Evolutionary conservation across 164 flowering plant species (phyloP), one percentile per base, ranked within the genome.

Genomic region (Paratinospora sagittata): DNA sequence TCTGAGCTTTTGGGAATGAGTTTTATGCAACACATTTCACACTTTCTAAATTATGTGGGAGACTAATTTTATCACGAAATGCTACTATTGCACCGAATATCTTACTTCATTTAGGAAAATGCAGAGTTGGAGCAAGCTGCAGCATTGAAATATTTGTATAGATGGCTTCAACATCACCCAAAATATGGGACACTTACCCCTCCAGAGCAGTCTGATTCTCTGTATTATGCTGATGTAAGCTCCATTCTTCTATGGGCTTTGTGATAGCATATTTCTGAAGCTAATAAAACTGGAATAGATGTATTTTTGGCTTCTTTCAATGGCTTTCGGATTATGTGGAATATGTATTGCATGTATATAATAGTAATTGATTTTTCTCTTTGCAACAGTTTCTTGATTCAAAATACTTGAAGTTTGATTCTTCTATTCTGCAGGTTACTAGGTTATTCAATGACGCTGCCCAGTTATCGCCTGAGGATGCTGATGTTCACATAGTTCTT

Each of bases 41-140:
- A 19, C 13, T 23, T 37, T 52, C 21, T 17, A 39, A 71, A 24
- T 45, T 17, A 37, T 23, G 62, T 47, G 63, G 63, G 36, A 71
- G 70, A n/a, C 4, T 67, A 8, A 19, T 41, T 41, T 47, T 21
- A 47, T 33, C 30, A 27, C 27, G 34, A 63, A 43, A 43, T 43
- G 47, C 14, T n/a, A 23, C 24, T 19, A 6, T 55, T 5, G 61
- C 61, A 55, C 24, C 24, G 37, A 58, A 66, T 34, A 26, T 63
- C 52, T 52, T 68, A 23, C 3, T 70, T 68, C 67, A 36, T 27
- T 72, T 75, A 47, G 27, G 52, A 24, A 55, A 68, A 74, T 76
- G 70, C 96, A 95, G 99, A 95, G 78, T 74, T 95, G 87, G 99
- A 95, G 82, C 96, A 91, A 77, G 78, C 88, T 70, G 90, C 89